Base-by-base conservation (phyloP, 177 flowering plant species). In the Vitis hybrid region DNA sequence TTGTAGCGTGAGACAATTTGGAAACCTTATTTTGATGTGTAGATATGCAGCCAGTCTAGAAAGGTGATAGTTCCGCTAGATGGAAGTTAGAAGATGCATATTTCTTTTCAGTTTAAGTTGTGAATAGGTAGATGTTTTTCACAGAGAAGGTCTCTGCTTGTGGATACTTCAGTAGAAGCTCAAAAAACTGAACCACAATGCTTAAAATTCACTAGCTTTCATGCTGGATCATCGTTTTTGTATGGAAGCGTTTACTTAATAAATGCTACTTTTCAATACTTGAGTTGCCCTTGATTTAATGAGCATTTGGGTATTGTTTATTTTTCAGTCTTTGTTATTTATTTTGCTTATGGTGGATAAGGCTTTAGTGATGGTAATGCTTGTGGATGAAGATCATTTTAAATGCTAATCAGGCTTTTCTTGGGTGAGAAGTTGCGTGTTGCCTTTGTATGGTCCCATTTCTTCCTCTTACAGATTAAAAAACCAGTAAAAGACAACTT, bases 1-100 rank as follows among this genome's bases (percentile, higher is more conserved):
- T 51, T 72, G 72, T 77, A 65, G 57, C 55, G 40, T 48, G 13
- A 52, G n/a, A 68, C 48, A 71, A 21, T 54, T 56, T 59, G 51
- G 52, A 63, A 51, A 49, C 52, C 40, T 17, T 52, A 35, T 35
- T 35, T 40, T 40, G 46, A 65, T 55, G 12, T 67, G 72, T 71
- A 62, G 40, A 75, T 75, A 66, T 15, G 49, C 68, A 65, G 8
- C 49, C 69, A 51, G 74, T 46, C 56, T 12, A 35, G 13, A 7
- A 46, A 40, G 40, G 66, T 19, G 46, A 40, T 40, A 2, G 56
- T 40, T 55, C 48, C 51, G 55, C 27, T 63, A 55, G 61, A 35
- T 12, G 52, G 52, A 67, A 27, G 30, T 55, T 18, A 35, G 60
- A 2, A 61, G 30, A 62, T 30, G 4, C 27, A 18, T 8, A 11